phyloP scores from a whole-genome alignment of 139 green algal species.

The Asterochloris sp. region DNA sequence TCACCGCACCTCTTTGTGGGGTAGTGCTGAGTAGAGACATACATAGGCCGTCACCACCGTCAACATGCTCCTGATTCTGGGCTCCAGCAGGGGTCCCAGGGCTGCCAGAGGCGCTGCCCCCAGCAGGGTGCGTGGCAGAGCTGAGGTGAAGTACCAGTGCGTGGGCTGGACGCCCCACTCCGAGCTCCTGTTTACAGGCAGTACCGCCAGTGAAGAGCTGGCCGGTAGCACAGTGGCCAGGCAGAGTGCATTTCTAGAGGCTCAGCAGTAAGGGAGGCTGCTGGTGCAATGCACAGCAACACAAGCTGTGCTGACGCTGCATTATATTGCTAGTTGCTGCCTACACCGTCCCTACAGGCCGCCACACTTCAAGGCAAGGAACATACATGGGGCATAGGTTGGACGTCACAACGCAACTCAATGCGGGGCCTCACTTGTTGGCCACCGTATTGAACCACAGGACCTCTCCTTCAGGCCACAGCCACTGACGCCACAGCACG shows the following conservation, averaged over 20 bases:
- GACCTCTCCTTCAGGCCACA: conserved; percentile 84
- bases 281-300: too few relatives aligned
- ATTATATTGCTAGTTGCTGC: too few relatives aligned
- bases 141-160: conserved; percentile 72
- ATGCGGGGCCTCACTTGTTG: conserved; percentile 44
- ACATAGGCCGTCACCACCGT: conserved; percentile 46
- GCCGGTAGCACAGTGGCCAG: too few relatives aligned
- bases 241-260: too few relatives aligned
- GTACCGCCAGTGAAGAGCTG: neutral
- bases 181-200: conserved; percentile 44
- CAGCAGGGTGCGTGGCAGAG: conserved; percentile 56
- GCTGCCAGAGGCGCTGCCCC: conserved; percentile 40
- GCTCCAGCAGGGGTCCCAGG: conserved; percentile 42
- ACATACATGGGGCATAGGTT: too few relatives aligned
- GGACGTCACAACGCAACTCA: too few relatives aligned
- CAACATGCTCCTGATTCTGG: conserved; percentile 9
- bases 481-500: conserved; percentile 57
- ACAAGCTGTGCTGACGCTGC: too few relatives aligned
- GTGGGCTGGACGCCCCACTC: conserved; percentile 70
- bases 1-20: conserved; percentile 67
- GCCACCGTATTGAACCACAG: conserved; percentile 83
- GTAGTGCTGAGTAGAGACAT: conserved; percentile 69
- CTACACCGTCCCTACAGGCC: too few relatives aligned
- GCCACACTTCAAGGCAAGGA: too few relatives aligned
- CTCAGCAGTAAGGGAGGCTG: too few relatives aligned